Conservation (phyloP, 345 rosid species). For the Mangifera indica region DNA sequence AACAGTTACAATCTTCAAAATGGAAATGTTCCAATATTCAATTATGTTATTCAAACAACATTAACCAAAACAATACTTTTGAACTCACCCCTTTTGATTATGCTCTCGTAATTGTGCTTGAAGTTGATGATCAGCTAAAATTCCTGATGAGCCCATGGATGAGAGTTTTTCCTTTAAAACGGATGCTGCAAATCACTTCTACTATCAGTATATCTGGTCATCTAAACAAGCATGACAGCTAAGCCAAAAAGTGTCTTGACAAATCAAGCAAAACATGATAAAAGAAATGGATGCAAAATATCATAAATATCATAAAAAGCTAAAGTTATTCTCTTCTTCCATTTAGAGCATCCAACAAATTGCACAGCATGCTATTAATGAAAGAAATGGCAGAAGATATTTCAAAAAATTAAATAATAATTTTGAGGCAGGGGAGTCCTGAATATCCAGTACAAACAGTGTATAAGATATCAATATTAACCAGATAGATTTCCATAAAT, state of each 20-base stretch:
- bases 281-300: background rate
- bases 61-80: background rate
- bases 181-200: conserved; percentile 67
- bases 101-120: conserved; percentile 93
- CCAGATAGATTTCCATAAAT: conserved; percentile 2
- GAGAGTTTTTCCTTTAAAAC: conserved; percentile 89
- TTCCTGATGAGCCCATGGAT: conserved; percentile 91
- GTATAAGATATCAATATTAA: background rate
- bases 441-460: background rate
- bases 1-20: conserved; percentile 14
- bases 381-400: background rate
- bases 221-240: conserved; percentile 11
- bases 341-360: background rate
- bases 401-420: background rate
- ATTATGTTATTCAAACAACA: background rate
- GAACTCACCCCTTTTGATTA: conserved; percentile 78
- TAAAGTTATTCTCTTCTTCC: conserved; percentile 13
- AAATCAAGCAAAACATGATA: background rate
- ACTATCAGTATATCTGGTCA: conserved; percentile 31
- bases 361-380: background rate
- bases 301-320: background rate
- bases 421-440: background rate
- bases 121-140: conserved; percentile 98
- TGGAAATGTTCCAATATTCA: background rate
- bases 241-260: background rate